Evolutionary conservation across 345 rosid species (phyloP), one percentile per base, ranked within the genome.

Genomic region (Adansonia digitata): DNA sequence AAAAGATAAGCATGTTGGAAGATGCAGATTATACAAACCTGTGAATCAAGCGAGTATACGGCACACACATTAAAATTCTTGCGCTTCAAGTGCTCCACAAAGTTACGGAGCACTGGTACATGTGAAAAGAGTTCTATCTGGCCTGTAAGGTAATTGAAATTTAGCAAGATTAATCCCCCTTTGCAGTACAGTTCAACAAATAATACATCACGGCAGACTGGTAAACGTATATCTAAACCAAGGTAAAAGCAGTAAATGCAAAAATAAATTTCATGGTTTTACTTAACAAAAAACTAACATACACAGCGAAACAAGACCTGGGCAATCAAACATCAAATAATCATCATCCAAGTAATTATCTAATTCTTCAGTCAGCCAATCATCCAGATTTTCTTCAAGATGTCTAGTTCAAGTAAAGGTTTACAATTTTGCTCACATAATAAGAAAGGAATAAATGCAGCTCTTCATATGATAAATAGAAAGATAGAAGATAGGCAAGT

Each of bases 61-160:
- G 76, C 97, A 76, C 97, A 95, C 60, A 93, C 91, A 66, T 87
- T 89, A 85, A 90, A 93, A 82, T 93, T 84, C 76, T 89, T 93
- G 56, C 87, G 86, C 81, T 90, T 83, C 83, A 93, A 85, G 88
- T 95, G 98, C 79, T 84, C 91, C 84, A 86, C 99, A 82, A 93
- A 95, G 87, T 91, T 90, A 80, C 84, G 83, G 75, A 95, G 96
- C 75, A 95, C 89, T 22, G 96, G 90, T 10, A 95, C 94, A 82
- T 93, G 98, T 18, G 97, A 90, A 75, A 91, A 95, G 68, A 91
- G 91, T 72, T 93, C 95, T 81, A 94, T 90, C 79, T 94, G 97
- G 65, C 98, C 98, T 92, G 79, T 48, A 78, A 74, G 46, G 64
- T n/a, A 34, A 15, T 14, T 9, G 18, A 39, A 65, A 40, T 37